Conservation (phyloP, 495 filamentous ascomycete genomes). For the Podospora fimiseda region DNA sequence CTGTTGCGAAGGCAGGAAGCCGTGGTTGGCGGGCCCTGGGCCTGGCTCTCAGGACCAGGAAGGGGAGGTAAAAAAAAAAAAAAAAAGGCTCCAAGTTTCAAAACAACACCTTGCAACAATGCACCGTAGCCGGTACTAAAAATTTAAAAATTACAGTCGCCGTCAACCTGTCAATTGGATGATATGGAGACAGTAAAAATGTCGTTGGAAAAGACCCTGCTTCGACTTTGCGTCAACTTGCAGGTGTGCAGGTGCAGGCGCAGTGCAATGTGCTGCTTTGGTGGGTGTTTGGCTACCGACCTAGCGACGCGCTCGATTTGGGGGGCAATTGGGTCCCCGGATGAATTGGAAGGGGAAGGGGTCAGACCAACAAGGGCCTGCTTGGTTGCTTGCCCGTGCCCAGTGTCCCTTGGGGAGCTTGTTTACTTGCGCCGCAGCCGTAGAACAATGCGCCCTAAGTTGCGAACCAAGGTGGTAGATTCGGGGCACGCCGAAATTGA, state of each 20-base stretch:
- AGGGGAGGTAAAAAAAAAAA: slow-evolving; percentile 2
- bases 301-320: slow-evolving; percentile 4
- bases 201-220: not conserved
- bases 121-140: slow-evolving; percentile 11
- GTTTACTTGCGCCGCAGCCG: slow-evolving; percentile 23
- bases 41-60: slow-evolving; percentile 2
- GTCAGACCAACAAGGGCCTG: too few species aligned
- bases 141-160: slow-evolving; percentile 4
- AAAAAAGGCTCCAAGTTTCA: slow-evolving; percentile 14
- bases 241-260: slow-evolving; percentile 3
- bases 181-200: not conserved
- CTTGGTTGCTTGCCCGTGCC: too few species aligned
- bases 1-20: slow-evolving; percentile 7
- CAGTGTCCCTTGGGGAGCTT: too few species aligned
- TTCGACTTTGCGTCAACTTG: slow-evolving; percentile 8
- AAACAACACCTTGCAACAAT: slow-evolving; percentile 13
- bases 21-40: slow-evolving; percentile 7
- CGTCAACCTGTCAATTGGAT: slow-evolving; percentile 12
- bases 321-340: not conserved
- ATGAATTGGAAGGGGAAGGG: too few species aligned
- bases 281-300: not conserved
- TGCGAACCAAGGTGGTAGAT: not conserved
- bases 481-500: slow-evolving; percentile 10
- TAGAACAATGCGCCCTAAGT: slow-evolving; percentile 17
- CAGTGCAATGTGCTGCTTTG: not conserved